Conservation (phyloP, 129 eudicot species). For the Pulicaria dysenterica region DNA sequence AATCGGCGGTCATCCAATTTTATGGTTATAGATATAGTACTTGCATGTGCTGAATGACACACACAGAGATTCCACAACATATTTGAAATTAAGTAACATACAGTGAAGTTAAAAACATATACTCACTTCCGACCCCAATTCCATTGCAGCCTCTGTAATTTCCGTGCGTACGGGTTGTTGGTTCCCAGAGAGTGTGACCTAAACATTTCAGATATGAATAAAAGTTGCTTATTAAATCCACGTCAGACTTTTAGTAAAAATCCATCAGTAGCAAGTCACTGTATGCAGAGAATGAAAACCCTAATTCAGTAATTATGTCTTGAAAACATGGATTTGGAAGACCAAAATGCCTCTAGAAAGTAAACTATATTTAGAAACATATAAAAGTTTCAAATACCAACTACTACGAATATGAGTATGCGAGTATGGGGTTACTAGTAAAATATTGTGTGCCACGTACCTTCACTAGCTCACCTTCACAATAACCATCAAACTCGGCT, state of each 20-base stretch:
- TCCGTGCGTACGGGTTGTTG: conserved; percentile 94
- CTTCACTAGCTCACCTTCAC: conserved; percentile 89
- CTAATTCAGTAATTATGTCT: neutral
- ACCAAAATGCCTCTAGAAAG: neutral
- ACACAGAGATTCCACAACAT: neutral
- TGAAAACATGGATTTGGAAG: neutral
- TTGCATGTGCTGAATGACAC: neutral
- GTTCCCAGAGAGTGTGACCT: conserved; percentile 93
- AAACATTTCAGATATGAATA: conserved; percentile 23
- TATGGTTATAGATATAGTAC: neutral
- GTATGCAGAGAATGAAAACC: neutral
- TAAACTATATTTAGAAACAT: neutral
- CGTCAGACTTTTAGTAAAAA: neutral
- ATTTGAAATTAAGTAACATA: conserved; percentile 12
- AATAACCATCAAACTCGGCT: conserved; percentile 96
- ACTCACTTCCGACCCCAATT: conserved; percentile 84
- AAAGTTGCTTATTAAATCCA: neutral
- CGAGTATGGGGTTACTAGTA: too few relatives aligned
- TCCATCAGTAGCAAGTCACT: neutral
- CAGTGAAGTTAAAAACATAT: neutral
- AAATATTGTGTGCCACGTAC: conserved; percentile 29
- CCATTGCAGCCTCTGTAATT: conserved; percentile 98
- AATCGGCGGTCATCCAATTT: too few relatives aligned
- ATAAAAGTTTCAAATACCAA: too few relatives aligned
- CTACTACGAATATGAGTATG: too few relatives aligned